Percentiles rank a stretch among this genome's conserved stretches.
Evolutionary conservation across 495 filamentous ascomycete genomes (phyloP).

Genomic region (Podospora conica): DNA sequence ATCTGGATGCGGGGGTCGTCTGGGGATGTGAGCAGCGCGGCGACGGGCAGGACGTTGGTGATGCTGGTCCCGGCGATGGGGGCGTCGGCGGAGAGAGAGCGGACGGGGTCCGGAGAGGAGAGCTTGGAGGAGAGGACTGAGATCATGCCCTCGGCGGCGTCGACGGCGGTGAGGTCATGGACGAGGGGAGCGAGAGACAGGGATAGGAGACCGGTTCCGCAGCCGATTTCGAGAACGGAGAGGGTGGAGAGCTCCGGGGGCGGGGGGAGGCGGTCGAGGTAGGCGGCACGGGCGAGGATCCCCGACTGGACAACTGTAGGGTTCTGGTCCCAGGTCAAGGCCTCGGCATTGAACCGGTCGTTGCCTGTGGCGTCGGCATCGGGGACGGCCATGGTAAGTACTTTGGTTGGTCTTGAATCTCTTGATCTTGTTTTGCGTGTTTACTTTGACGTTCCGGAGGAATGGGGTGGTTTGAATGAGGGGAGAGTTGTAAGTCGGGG

Average conservation of each 20-base stretch:
- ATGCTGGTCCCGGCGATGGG: background rate
- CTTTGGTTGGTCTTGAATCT: background rate
- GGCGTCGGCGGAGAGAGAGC: background rate
- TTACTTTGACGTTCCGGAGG: background rate
- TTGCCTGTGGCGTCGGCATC: constrained; percentile 1
- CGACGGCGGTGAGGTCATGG: constrained; percentile 42
- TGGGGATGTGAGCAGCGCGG: constrained; percentile 12
- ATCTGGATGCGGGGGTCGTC: constrained; percentile 23
- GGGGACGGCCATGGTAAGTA: background rate
- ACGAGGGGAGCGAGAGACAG: constrained; percentile 39
- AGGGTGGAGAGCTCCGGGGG: constrained; percentile 8
- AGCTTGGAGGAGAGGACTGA: constrained; percentile 40
- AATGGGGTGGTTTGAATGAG: background rate
- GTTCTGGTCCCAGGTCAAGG: constrained; percentile 35
- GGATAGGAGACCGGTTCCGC: constrained; percentile 51
- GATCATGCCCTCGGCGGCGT: constrained; percentile 50
- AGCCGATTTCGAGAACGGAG: constrained; percentile 52
- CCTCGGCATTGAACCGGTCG: constrained; percentile 38
- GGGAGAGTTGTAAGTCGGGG: background rate
- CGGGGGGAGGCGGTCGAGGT: constrained; percentile 22
- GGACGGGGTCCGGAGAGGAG: background rate
- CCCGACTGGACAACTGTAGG: constrained; percentile 31
- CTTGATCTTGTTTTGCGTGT: background rate
- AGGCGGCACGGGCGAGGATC: constrained; percentile 24
- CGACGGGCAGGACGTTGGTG: constrained; percentile 18